Conservation (phyloP, 1,284 basidiomycete species). For the Apiotrichum siamense region DNA sequence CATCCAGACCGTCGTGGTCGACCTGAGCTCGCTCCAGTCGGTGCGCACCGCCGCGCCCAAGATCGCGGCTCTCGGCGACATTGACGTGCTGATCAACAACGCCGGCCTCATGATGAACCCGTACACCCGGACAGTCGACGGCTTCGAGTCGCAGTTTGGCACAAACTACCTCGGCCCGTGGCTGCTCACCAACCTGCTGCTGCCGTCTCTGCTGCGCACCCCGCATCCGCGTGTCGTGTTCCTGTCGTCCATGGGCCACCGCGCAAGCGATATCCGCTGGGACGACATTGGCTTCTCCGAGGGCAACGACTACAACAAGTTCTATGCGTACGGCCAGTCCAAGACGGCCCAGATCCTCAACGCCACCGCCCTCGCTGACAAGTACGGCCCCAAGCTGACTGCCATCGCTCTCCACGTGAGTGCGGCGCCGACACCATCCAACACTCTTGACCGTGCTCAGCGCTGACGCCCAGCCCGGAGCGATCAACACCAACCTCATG, state of each 20-base stretch:
- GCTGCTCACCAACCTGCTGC: slow-evolving; percentile 24
- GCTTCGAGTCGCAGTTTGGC: slow-evolving; percentile 31
- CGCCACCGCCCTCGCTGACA: slow-evolving; percentile 11
- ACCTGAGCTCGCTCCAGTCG: slow-evolving; percentile 10
- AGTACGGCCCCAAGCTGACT: slow-evolving; percentile 2
- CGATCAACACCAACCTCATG: slow-evolving; percentile 8
- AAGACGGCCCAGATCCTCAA: slow-evolving; percentile 18
- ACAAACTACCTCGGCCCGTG: slow-evolving; percentile 32
- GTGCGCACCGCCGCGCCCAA: slow-evolving; percentile 9
- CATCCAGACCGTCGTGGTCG: slow-evolving; percentile 6
- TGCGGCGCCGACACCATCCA: too few relatives aligned
- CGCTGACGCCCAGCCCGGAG: slow-evolving; percentile 3
- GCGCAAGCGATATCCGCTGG: slow-evolving; percentile 7
- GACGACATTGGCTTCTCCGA: slow-evolving; percentile 12
- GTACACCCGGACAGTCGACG: slow-evolving; percentile 21
- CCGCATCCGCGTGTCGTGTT: too few relatives aligned
- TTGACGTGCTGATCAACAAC: slow-evolving; percentile 33
- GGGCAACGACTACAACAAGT: slow-evolving; percentile 11
- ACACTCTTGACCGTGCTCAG: too few relatives aligned
- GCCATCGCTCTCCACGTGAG: slow-evolving; percentile 11
- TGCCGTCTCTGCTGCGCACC: too few relatives aligned
- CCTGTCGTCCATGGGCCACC: slow-evolving; percentile 12
- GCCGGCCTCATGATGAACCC: slow-evolving; percentile 26
- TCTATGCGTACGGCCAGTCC: slow-evolving; percentile 15
- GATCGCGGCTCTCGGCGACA: slow-evolving; percentile 3